These are phyloP conservation scores for Colletotrichum cereale DNA, from an alignment of 2,329 filamentous ascomycete genomes.

Conservation along the genomic window DNA sequence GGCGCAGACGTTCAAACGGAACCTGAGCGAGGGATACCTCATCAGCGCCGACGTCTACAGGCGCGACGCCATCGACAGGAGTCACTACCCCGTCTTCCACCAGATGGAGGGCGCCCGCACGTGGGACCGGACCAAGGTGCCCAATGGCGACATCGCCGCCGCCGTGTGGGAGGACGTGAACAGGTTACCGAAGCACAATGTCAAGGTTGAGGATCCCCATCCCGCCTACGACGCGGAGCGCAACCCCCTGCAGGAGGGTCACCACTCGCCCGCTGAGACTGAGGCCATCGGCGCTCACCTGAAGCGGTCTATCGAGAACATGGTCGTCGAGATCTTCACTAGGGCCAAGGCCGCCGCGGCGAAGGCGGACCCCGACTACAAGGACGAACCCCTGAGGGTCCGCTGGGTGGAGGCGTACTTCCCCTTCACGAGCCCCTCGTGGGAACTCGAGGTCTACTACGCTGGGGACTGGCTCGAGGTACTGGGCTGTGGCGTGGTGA, in stretches of 20 bases:
- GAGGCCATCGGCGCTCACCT: constrained; percentile 87
- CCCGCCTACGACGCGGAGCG: constrained; percentile 80
- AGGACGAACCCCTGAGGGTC: constrained; percentile 81
- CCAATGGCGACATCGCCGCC: constrained; percentile 69
- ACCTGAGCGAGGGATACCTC: constrained; percentile 83
- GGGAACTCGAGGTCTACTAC: constrained; percentile 97
- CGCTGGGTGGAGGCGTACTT: constrained; percentile 98
- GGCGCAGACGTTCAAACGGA: constrained; percentile 80
- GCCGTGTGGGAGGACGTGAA: constrained; percentile 79
- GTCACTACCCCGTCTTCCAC: constrained; percentile 97
- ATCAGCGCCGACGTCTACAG: constrained; percentile 96
- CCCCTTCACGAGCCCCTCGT: constrained; percentile 94
- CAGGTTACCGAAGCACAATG: constrained; percentile 77
- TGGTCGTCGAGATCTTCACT: constrained; percentile 90
- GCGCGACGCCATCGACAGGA: constrained; percentile 92
- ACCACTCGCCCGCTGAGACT: constrained; percentile 81
- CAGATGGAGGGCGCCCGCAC: constrained; percentile 97
- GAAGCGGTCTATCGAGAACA: constrained; percentile 88
- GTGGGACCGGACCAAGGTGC: constrained; percentile 80
- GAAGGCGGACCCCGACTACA: constrained; percentile 61
- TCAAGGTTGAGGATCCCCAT: constrained; percentile 87
- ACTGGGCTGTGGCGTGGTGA: constrained; percentile 90
- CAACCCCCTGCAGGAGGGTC: constrained; percentile 83
- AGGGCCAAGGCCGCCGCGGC: constrained; percentile 77
- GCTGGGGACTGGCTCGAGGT: constrained; percentile 96